phyloP scores from a whole-genome alignment of 352 stramenopile species.

The Pythium myriotylum region DNA sequence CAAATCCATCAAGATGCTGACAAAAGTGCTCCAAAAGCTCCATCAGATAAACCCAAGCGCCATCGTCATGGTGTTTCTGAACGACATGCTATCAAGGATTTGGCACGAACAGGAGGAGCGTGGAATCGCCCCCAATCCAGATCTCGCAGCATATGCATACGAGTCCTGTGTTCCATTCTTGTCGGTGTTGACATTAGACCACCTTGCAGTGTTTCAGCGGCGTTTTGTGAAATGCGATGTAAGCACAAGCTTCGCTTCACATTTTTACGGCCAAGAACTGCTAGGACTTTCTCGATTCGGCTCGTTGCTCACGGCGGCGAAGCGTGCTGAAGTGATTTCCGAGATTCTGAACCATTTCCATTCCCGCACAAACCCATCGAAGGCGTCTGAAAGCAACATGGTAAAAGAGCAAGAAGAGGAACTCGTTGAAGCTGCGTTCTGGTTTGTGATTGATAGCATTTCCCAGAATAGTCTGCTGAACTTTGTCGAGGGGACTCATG shows the following conservation, averaged over 20 bases:
- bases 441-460: slow-evolving; percentile 21
- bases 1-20: slow-evolving; percentile 71
- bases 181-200: slow-evolving; percentile 63
- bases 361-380: slow-evolving; percentile 43
- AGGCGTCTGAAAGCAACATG: slow-evolving; percentile 32
- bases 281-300: slow-evolving; percentile 39
- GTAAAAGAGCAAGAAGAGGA: slow-evolving; percentile 14
- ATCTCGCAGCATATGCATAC: slow-evolving; percentile 70
- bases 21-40: slow-evolving; percentile 74
- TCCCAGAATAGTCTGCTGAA: slow-evolving; percentile 4
- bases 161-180: slow-evolving; percentile 67
- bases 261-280: slow-evolving; percentile 63
- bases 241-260: slow-evolving; percentile 25
- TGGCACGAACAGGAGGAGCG: slow-evolving; percentile 43
- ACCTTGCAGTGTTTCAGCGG: slow-evolving; percentile 60
- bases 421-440: slow-evolving; percentile 25
- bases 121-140: slow-evolving; percentile 23
- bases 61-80: slow-evolving; percentile 74
- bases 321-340: slow-evolving; percentile 55
- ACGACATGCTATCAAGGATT: slow-evolving; percentile 43
- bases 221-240: slow-evolving; percentile 38
- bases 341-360: slow-evolving; percentile 51
- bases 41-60: slow-evolving; percentile 58
- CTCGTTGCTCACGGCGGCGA: slow-evolving; percentile 38
- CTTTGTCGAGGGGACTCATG: neutral